phyloP scores from a whole-genome alignment of 768 basidiomycete genomes.

The Cystobasidium tubakii region DNA sequence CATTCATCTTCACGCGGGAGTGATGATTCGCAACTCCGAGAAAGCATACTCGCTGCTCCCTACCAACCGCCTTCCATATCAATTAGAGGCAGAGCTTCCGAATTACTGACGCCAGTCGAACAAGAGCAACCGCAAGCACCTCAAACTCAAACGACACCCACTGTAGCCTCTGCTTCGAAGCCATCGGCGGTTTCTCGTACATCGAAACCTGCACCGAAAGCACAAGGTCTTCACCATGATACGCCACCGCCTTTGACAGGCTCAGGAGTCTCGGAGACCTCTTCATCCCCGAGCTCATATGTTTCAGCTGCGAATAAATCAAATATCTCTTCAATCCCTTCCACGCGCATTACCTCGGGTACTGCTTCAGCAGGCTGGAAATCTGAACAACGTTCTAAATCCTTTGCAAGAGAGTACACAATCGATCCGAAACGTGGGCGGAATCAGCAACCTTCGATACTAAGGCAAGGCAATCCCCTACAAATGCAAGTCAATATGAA shows the following conservation, averaged over 20 bases:
- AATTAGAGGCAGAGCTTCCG: constrained; percentile 6
- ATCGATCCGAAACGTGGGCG: neutral
- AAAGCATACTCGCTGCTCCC: neutral
- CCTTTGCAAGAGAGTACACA: neutral
- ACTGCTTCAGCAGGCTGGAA: constrained; percentile 1
- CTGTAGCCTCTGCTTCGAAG: too few species aligned
- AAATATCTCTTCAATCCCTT: neutral
- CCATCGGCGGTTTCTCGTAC: too few species aligned
- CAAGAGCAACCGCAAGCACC: too few species aligned
- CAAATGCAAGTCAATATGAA: neutral
- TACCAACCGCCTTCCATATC: neutral
- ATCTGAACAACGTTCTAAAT: neutral
- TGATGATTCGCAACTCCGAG: neutral
- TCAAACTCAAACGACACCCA: too few species aligned
- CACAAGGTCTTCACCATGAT: neutral
- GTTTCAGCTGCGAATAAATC: neutral
- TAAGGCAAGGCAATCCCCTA: neutral
- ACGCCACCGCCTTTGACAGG: neutral
- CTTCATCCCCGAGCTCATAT: neutral
- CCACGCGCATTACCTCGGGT: neutral
- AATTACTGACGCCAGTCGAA: too few species aligned
- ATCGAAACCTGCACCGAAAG: too few species aligned
- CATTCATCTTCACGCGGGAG: neutral
- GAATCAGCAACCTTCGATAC: neutral
- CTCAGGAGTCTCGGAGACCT: neutral